Percentiles rank a stretch among this genome's conserved stretches.
Conservation (phyloP, 768 basidiomycete genomes). For the Lactarius deliciosus region DNA sequence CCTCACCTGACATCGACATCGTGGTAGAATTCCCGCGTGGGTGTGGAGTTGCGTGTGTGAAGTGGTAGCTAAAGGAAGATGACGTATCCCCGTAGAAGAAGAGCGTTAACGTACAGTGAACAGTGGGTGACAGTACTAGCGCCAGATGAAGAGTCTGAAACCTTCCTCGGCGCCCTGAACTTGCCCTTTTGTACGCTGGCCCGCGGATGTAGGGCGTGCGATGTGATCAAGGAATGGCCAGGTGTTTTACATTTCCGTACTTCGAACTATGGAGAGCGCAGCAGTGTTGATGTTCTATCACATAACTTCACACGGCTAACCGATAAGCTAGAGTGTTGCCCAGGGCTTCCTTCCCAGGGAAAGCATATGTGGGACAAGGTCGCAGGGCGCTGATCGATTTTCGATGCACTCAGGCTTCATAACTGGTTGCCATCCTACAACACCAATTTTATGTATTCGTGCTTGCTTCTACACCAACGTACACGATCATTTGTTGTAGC, state of each 20-base stretch:
- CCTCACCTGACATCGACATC: not conserved
- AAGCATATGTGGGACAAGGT: too few species aligned
- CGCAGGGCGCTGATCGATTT: not conserved
- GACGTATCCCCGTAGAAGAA: too few species aligned
- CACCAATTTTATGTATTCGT: conserved; percentile 5
- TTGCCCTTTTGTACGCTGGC: not conserved
- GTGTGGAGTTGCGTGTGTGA: not conserved
- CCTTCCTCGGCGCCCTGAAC: not conserved
- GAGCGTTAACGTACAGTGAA: too few species aligned
- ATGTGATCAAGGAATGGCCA: not conserved
- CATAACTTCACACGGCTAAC: not conserved
- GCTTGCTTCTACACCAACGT: not conserved
- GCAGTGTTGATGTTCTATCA: not conserved
- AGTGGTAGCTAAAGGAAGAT: not conserved
- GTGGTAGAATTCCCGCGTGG: too few species aligned
- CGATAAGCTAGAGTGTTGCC: too few species aligned
- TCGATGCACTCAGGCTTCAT: not conserved
- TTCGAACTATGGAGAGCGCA: not conserved
- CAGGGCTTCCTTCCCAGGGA: not conserved
- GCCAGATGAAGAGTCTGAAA: not conserved
- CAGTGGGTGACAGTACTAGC: not conserved
- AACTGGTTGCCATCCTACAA: not conserved
- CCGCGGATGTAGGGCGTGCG: not conserved
- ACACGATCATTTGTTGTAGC: not conserved
- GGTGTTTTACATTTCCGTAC: not conserved